Base-by-base conservation (phyloP, 2,329 filamentous ascomycete genomes). In the Trichoderma endophyticum region DNA sequence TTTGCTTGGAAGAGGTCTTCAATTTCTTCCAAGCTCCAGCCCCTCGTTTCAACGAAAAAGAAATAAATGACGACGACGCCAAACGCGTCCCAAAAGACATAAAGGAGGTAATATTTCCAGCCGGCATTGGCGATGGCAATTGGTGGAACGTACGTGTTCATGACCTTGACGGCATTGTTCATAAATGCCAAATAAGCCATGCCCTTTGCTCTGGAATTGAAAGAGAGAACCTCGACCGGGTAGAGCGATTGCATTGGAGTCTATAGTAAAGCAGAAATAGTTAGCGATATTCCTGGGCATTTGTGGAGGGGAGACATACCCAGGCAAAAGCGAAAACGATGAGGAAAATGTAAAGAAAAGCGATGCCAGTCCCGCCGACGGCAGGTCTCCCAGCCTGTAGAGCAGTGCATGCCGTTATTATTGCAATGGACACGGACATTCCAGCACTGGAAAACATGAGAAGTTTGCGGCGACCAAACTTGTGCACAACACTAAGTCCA, bases 371-470 rank as follows among this genome's bases (percentile, higher is more conserved):
- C 3, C 62, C 62, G 18, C 62, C 62, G 2, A 64, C 62, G 7
- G 62, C 62, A 15, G 62, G 62, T 34, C 39, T 48, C n/a, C 62
- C 62, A 6, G 62, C 62, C 21, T 64, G 62, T 11, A 51, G 39
- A 32, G 62, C 62, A 24, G 62, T 64, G 28, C 62, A 64, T 11
- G 62, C 62, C 15, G 62, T 64, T 9, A 64, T 64, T 11, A 64
- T 64, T 3, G 62, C 62, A 21, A 64, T 51, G 4, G 39, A 64
- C 30, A 64, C 32, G 0, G 62, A 64, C 62, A 64, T 64, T 32
- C 62, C 62, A 64, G 62, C 62, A 32, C 62, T 64, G 11, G 62
- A 64, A 32, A 51, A 64, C 62, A 64, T 64, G 26, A 64, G 62
- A 32, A 64, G 62, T n/a, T 64, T 64, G 26, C 62, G 62, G n/a